Percentiles rank a stretch among this genome's conserved stretches.
phyloP scores from a whole-genome alignment of 495 filamentous ascomycete species.

The Xylaria sp. region DNA sequence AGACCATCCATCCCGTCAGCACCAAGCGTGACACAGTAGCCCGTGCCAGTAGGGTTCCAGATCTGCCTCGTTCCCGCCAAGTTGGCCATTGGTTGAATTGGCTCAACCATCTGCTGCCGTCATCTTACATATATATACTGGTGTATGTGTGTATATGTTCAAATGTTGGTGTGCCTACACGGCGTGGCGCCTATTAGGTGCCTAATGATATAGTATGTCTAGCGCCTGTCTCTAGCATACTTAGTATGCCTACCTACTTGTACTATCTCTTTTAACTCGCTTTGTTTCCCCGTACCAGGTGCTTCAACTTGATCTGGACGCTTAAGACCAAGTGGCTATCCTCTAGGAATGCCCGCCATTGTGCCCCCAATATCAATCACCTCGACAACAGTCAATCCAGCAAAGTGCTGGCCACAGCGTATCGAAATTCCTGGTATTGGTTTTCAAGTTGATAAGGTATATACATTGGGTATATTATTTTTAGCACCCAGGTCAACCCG shows the following conservation, averaged over 20 bases:
- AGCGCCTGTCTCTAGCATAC: too few species aligned
- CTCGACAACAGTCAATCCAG: background rate
- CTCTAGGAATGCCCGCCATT: background rate
- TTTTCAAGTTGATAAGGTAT: background rate
- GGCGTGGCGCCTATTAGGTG: too few species aligned
- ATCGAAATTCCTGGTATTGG: background rate
- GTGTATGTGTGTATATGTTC: too few species aligned
- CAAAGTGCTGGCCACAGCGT: background rate
- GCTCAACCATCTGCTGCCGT: background rate
- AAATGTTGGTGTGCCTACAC: too few species aligned
- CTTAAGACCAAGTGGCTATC: background rate
- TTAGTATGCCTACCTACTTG: too few species aligned
- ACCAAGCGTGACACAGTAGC: background rate
- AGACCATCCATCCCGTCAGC: conserved; percentile 1
- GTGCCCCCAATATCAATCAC: background rate
- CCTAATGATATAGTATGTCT: too few species aligned
- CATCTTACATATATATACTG: background rate
- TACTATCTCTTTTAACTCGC: background rate
- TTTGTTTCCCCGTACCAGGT: background rate
- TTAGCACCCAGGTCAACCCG: too few species aligned
- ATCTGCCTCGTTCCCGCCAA: conserved; percentile 10
- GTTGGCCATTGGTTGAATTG: conserved; percentile 8
- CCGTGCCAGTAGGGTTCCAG: background rate
- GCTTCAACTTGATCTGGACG: background rate
- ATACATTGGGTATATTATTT: background rate